Evolutionary conservation across 768 basidiomycete species (phyloP).

Genomic region (Rubroboletus satanas): DNA sequence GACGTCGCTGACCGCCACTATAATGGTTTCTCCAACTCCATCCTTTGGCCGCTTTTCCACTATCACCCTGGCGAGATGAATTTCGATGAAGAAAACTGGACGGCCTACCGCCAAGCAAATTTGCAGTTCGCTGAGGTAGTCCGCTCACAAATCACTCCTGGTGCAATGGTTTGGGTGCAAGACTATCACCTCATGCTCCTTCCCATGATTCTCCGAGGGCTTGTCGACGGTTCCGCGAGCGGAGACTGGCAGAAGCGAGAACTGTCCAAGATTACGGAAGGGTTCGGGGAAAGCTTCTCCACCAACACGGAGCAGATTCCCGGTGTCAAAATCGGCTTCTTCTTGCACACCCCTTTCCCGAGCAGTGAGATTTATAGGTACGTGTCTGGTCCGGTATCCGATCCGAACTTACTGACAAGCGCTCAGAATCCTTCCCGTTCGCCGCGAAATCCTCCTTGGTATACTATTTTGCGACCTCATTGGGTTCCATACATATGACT

Average conservation of each 20-base stretch:
- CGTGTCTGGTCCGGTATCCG: constrained; percentile 28
- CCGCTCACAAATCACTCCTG: constrained; percentile 69
- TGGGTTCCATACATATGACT: constrained; percentile 99
- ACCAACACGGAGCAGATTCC: constrained; percentile 40
- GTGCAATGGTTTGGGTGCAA: constrained; percentile 98
- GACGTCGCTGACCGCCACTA: constrained; percentile 98
- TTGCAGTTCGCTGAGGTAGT: constrained; percentile 91
- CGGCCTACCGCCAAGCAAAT: constrained; percentile 96
- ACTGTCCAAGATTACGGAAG: constrained; percentile 68
- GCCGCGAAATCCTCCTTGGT: constrained; percentile 95
- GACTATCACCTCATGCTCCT: constrained; percentile 98
- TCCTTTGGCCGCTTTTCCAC: constrained; percentile 99
- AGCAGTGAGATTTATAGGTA: constrained; percentile 96
- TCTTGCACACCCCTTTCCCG: constrained; percentile 97
- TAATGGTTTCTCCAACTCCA: constrained; percentile 98
- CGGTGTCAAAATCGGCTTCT: constrained; percentile 94
- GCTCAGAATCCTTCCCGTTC: constrained; percentile 87
- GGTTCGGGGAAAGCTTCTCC: constrained; percentile 49
- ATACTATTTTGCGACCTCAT: constrained; percentile 95
- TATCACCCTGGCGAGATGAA: constrained; percentile 99
- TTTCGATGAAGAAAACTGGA: constrained; percentile 98
- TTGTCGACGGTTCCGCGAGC: constrained; percentile 68
- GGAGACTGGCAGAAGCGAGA: constrained; percentile 59
- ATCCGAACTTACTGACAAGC: constrained; percentile 3
- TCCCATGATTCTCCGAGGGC: constrained; percentile 87